Evolutionary conservation across 169 alveolate species (phyloP), one percentile per base, ranked within the genome.

Genomic region (Plasmodium gonderi): DNA sequence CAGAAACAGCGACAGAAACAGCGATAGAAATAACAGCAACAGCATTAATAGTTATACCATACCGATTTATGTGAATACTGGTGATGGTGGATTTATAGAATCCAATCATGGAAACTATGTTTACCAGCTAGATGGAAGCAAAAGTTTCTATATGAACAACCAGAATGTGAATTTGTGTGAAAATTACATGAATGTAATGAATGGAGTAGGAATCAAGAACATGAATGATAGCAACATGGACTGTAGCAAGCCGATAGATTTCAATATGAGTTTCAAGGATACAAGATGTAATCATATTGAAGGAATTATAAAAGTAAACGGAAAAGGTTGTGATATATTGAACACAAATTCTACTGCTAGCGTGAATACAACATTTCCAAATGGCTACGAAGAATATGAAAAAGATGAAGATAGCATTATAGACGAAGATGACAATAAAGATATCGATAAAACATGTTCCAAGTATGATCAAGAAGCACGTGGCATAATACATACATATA

Each of bases 301-400:
- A 3, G 51, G 64, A 23, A 75, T 75, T 44, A 23, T 20, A n/a
- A 75, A 75, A 11, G 82, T n/a, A 38, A 49, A 29, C 51, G 38
- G 23, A 38, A 60, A 64, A 23, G 44, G 47, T 29, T 80, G 65
- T 64, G 69, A 80, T 9, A 44, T 64, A 51, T 45, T 80, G 54
- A 80, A 80, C 47, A 38, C 91, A 0, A 80, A 80, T 17, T 60
- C 78, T 11, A 80, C 91, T 12, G 20, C 33, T 12, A 80, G 78
- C 20, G 26, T 38, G 14, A 75, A 80, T n/a, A 80, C 91, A 3
- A 17, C 79, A 12, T 64, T 54, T 33, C 67, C 69, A 33, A 42
- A 42, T 5, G 38, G 38, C 7, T 78, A 45, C 23, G 87, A 78
- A 12, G 75, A 78, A 38, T 45, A 80, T 23, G 79, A 80, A 7